Base-by-base conservation (phyloP, 78 protist genomes). In the Dictyostelium intermedium region DNA sequence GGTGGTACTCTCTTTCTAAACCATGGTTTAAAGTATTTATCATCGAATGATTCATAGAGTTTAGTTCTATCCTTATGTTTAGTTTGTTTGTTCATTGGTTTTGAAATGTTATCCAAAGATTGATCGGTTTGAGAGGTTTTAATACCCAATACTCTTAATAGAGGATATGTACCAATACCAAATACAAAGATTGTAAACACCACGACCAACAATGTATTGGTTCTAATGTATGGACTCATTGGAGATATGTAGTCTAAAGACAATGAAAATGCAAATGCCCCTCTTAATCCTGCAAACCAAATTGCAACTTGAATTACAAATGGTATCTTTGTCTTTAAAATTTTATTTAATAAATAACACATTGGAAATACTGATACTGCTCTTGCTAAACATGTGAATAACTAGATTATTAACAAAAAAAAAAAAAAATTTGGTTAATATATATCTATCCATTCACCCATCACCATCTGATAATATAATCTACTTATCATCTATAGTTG, bases 261-360 rank as follows among this genome's bases (percentile, higher is more conserved):
- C 5, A 98, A 85, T 7, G 97, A 94, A 70, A 96, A 97, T 7
- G 99, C 97, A 78, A 98, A 97, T 82, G 98, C 99, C 10, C 99
- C 99, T 35, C 98, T 87, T 45, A 97, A 84, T 3, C 98, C 98
- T 35, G 86, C 80, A 41, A 93, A 96, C 96, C 95, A 97, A 77
- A 97, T n/a, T 35, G 82, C 92, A 11, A 84, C 43, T 53, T 92
- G 96, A 25, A 83, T 86, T 53, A 78, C 80, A 10, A 60, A 27
- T 35, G 82, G 56, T 39, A 92, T 92, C 69, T 84, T 84, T 2
- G 85, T 43, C 43, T 92, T 92, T 35, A 76, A 32, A 53, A 80
- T 4, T 11, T 72, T 81, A 25, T 92, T 92, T 53, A 86, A 70
- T 16, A 84, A 7, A 43, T 41, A 70, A 30, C 91, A 92, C 30